A percentile compares a stretch with the other conserved stretches of the same genome.
Conservation (phyloP, 108 stramenopile genomes). For the Cylindrotheca fusiformis region DNA sequence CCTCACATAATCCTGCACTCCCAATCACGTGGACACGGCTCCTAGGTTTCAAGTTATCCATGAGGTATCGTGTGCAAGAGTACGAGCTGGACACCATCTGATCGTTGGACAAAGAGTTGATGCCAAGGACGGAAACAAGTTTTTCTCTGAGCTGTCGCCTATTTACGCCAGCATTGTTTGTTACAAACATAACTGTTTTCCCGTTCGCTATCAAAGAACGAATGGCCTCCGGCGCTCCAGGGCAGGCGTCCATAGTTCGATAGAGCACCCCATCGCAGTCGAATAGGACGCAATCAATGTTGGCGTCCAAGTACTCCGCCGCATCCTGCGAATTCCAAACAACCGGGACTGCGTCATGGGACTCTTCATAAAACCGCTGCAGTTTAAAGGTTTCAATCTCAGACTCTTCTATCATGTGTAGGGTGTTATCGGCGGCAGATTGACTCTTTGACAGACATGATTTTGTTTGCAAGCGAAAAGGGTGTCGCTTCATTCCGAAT, state of each 20-base stretch:
- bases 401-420: too few relatives aligned
- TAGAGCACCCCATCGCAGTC: constrained; percentile 90
- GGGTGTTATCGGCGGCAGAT: too few relatives aligned
- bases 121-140: constrained; percentile 39
- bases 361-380: too few relatives aligned
- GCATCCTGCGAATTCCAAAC: constrained; percentile 37
- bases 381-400: too few relatives aligned
- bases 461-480: too few relatives aligned
- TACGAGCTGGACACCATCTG: constrained; percentile 76
- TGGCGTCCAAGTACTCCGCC: constrained; percentile 24
- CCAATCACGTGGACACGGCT: constrained; percentile 78
- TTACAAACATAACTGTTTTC: constrained; percentile 79
- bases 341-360: too few relatives aligned
- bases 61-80: constrained; percentile 57
- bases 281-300: constrained; percentile 69
- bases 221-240: constrained; percentile 58
- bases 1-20: constrained; percentile 61
- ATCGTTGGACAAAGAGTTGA: constrained; percentile 41
- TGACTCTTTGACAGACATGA: too few relatives aligned
- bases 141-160: constrained; percentile 63
- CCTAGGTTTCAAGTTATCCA: constrained; percentile 15
- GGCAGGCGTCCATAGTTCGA: constrained; percentile 61
- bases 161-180: constrained; percentile 77
- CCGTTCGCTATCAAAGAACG: constrained; percentile 29
- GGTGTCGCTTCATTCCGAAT: too few relatives aligned